These are phyloP conservation scores for Hymenoscyphus scutula DNA, from an alignment of 2,329 filamentous ascomycete genomes.

Conservation along the genomic window DNA sequence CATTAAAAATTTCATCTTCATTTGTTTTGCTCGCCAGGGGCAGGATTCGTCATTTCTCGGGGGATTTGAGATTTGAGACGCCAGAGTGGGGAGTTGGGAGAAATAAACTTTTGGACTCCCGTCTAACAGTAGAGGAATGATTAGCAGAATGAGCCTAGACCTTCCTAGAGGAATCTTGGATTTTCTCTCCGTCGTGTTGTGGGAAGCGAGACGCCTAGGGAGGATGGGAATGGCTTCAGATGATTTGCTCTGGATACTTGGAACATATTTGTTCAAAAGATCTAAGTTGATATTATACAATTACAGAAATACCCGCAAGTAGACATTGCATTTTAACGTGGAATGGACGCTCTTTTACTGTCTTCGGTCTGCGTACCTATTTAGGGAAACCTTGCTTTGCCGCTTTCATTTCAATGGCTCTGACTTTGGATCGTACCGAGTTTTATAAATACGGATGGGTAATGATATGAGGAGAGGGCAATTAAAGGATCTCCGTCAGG, in stretches of 20 bases:
- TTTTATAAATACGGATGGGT: not conserved
- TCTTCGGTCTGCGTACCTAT: no score
- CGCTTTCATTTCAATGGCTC: not conserved
- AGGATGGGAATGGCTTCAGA: no score
- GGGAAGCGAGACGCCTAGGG: no score
- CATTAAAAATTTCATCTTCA: not conserved
- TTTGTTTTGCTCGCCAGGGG: not conserved
- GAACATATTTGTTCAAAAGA: no score
- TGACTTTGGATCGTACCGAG: not conserved
- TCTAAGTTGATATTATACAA: no score
- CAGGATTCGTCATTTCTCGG: not conserved
- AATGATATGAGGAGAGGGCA: not conserved
- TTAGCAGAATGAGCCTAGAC: not conserved
- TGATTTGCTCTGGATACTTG: no score
- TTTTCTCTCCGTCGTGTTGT: not conserved
- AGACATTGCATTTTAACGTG: no score
- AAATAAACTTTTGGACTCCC: not conserved
- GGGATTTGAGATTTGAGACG: not conserved
- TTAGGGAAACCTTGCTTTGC: not conserved
- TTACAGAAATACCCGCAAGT: no score
- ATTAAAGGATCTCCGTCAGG: not conserved
- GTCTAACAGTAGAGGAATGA: no score
- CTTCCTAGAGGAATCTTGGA: not conserved
- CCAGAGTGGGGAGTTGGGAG: not conserved
- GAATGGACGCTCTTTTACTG: no score